Percentiles rank a stretch among this genome's conserved stretches.
Conservation (phyloP, 2,329 filamentous ascomycete genomes). For the Diaporthe citriasiana region DNA sequence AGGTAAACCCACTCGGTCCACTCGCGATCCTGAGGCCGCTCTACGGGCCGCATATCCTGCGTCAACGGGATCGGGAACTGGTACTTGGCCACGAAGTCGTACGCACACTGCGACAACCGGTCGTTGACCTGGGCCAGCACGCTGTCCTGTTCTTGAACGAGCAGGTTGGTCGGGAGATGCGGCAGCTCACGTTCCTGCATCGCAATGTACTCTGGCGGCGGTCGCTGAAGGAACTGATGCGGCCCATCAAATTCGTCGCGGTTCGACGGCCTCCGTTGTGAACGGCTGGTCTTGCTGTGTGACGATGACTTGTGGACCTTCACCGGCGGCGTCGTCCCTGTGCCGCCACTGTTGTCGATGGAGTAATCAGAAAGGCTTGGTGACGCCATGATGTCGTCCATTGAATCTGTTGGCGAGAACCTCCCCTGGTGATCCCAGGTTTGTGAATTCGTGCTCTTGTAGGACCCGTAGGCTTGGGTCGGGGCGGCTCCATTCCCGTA, state of each 20-base stretch:
- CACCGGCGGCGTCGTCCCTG: slow-evolving; percentile 55
- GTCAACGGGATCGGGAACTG: slow-evolving; percentile 90
- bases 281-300: slow-evolving; percentile 59
- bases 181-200: slow-evolving; percentile 85
- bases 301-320: slow-evolving; percentile 59
- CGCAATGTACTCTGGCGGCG: slow-evolving; percentile 78
- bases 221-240: slow-evolving; percentile 83
- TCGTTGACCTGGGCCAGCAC: slow-evolving; percentile 87
- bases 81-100: slow-evolving; percentile 92
- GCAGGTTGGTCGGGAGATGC: slow-evolving; percentile 84
- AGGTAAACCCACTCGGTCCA: slow-evolving; percentile 96
- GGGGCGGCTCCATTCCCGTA: slow-evolving; percentile 47
- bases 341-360: slow-evolving; percentile 64
- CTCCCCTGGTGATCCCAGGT: slow-evolving; percentile 64
- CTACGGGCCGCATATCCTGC: slow-evolving; percentile 83
- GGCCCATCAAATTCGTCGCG: slow-evolving; percentile 92
- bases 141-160: slow-evolving; percentile 86
- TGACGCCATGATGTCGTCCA: slow-evolving; percentile 71
- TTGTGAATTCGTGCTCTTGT: slow-evolving; percentile 58
- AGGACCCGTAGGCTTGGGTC: slow-evolving; percentile 51
- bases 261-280: slow-evolving; percentile 81
- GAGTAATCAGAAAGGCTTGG: slow-evolving; percentile 73
- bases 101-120: slow-evolving; percentile 86
- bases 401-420: slow-evolving; percentile 70
- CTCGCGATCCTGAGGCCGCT: slow-evolving; percentile 82